Percentiles rank a stretch among this genome's conserved stretches.
These are phyloP conservation scores for Bruguiera sexangula DNA, from an alignment of 345 rosid genomes.

Conservation along the genomic window DNA sequence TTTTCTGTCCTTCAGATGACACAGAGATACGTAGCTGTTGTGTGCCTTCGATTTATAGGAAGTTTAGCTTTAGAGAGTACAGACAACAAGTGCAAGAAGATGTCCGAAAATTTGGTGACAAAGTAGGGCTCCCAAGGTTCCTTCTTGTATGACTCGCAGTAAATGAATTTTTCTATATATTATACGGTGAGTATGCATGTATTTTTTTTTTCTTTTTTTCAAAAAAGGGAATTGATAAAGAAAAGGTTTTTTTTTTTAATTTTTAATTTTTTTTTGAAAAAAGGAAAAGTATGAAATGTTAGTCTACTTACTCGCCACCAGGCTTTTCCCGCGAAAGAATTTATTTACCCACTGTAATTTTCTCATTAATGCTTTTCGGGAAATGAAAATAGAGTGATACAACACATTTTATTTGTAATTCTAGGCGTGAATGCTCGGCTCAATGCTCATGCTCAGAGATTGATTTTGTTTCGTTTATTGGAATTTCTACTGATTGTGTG, in stretches of 20 bases:
- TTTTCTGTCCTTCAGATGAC: constrained; percentile 79
- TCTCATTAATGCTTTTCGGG: no score
- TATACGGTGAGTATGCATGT: no score
- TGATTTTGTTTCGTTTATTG: no score
- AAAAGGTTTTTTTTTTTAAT: neutral
- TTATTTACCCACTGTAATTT: no score
- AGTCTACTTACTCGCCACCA: no score
- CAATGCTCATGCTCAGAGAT: no score
- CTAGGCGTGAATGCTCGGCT: no score
- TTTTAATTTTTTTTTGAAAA: no score
- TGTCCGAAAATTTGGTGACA: constrained; percentile 64
- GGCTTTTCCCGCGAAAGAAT: no score
- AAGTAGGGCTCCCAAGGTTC: constrained; percentile 84
- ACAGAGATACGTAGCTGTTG: constrained; percentile 52
- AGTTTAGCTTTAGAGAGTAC: constrained; percentile 70
- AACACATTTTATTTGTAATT: no score
- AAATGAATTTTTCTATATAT: constrained; percentile 2
- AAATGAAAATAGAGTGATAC: no score
- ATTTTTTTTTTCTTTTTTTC: neutral
- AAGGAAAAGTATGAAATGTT: neutral
- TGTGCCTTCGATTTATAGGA: constrained; percentile 48
- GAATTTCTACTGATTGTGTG: no score
- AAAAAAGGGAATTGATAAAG: neutral
- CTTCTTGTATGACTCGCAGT: constrained; percentile 4
- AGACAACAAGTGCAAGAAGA: constrained; percentile 77